Percentiles rank a stretch among this genome's conserved stretches.
These are phyloP conservation scores for Yamadazyma membranifaciens DNA, from an alignment of 1,139 yeast genomes.

Conservation along the genomic window DNA sequence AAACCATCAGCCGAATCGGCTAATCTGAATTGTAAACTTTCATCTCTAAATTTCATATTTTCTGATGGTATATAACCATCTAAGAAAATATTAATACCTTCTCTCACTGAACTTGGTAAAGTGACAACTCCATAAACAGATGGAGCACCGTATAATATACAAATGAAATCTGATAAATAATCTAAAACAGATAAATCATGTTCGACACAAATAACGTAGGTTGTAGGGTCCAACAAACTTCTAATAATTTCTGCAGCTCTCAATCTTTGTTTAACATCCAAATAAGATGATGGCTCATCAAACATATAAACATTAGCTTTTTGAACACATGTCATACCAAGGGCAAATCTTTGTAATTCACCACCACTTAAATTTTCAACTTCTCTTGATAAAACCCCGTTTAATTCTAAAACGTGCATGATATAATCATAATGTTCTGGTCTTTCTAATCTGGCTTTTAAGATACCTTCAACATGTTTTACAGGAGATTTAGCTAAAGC, in stretches of 20 bases:
- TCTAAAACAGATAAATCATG: slow-evolving; percentile 97
- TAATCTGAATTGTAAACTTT: slow-evolving; percentile 88
- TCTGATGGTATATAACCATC: slow-evolving; percentile 98
- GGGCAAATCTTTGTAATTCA: slow-evolving; percentile 96
- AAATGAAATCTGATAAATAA: slow-evolving; percentile 91
- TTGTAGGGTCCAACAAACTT: slow-evolving; percentile 70
- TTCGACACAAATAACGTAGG: slow-evolving; percentile 92
- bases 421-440: slow-evolving; percentile 58
- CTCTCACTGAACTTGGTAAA: slow-evolving; percentile 92
- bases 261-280: slow-evolving; percentile 97
- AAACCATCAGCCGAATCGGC: slow-evolving; percentile 87
- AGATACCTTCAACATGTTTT: slow-evolving; percentile 80
- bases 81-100: slow-evolving; percentile 96
- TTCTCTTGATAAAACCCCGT: slow-evolving; percentile 76
- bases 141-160: slow-evolving; percentile 96
- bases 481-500: slow-evolving; percentile 87
- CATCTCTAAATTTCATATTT: slow-evolving; percentile 94
- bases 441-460: slow-evolving; percentile 73
- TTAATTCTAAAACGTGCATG: slow-evolving; percentile 68
- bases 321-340: slow-evolving; percentile 96
- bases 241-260: slow-evolving; percentile 95
- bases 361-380: slow-evolving; percentile 93
- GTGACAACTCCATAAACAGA: slow-evolving; percentile 98
- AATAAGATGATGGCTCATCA: slow-evolving; percentile 97
- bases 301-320: slow-evolving; percentile 96